Evolutionary conservation across 805 yeast species (phyloP), one percentile per base, ranked within the genome.

Genomic region (Citeromyces matritensis): DNA sequence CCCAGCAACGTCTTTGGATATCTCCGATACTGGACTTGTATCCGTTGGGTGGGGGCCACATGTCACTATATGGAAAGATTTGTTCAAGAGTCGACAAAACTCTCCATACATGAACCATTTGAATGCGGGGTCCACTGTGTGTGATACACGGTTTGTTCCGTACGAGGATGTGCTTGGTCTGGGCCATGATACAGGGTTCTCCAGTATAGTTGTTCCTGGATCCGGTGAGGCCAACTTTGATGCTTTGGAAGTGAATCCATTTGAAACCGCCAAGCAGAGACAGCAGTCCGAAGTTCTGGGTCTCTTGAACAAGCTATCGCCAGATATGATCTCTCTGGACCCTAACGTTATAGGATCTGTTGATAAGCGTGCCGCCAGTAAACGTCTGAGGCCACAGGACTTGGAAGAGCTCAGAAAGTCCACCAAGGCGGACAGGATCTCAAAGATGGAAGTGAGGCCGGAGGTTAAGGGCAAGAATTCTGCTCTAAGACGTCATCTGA

Each of bases 181-280:
- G 8, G 96, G 96, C 2, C 93, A 84, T 49, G 63, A 69, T 31
- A 54, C 57, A 2, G 94, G 95, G 29, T 63, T 85, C 26, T 69
- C 77, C n/a, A 75, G 91, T n/a, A 42, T 91, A 37, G 78, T 91
- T 42, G 66, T 91, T 36, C 98, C 98, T 26, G 98, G 98, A 15
- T 63, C 96, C 27, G 98, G 98, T 61, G 98, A 91, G 58, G 95
- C 98, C 38, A 91, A 91, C 57, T 85, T 71, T 52, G 98, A 91
- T 60, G 85, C 97, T 3, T 55, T 85, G 51, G 98, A 91, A 56
- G 55, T 74, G 45, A 91, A 91, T 53, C 98, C 98, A 39, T 91
- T 65, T 57, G 95, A 84, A 53, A 71, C 95, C 7, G 73, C 81
- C 33, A 78, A 82, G 50, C 96, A 86, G 58, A 77, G 97, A 63